A percentile compares a stretch with the other conserved stretches of the same genome.
These are phyloP conservation scores for Ormosia emarginata DNA, from an alignment of 306 rosid species.

Conservation along the genomic window DNA sequence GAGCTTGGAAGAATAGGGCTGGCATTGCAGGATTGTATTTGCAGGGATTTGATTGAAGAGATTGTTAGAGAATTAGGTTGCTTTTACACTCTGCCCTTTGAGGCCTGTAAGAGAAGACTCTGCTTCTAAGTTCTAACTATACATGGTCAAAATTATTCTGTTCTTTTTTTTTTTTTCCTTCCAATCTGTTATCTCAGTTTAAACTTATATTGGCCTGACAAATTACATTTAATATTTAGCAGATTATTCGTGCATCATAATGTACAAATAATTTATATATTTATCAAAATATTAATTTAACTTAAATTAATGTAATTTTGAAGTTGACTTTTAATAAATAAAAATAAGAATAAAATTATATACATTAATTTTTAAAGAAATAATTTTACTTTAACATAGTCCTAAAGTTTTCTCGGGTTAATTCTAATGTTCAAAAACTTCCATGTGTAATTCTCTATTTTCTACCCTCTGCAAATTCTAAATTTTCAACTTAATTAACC, in stretches of 20 bases:
- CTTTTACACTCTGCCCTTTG: conserved; percentile 48
- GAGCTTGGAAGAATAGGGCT: conserved; percentile 77
- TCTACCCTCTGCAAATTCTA: no score
- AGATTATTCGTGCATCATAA: not conserved
- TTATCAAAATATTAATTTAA: not conserved
- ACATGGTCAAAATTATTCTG: not conserved
- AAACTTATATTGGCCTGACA: not conserved
- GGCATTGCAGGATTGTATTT: conserved; percentile 75
- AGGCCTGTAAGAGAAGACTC: conserved; percentile 75
- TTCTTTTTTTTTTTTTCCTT: not conserved
- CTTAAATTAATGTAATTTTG: not conserved
- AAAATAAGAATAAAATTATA: not conserved
- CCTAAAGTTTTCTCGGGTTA: no score
- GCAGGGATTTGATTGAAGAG: conserved; percentile 74
- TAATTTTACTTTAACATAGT: not conserved
- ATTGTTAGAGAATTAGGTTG: conserved; percentile 50
- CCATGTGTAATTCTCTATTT: no score
- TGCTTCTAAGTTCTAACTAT: conserved; percentile 41
- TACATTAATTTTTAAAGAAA: not conserved
- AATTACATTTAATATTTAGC: not conserved
- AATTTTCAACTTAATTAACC: no score
- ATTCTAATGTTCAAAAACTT: no score
- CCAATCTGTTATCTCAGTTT: not conserved
- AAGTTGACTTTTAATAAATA: not conserved
- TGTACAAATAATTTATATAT: not conserved